Base-by-base conservation (phyloP, 306 rosid genomes). In the Cercis canadensis region DNA sequence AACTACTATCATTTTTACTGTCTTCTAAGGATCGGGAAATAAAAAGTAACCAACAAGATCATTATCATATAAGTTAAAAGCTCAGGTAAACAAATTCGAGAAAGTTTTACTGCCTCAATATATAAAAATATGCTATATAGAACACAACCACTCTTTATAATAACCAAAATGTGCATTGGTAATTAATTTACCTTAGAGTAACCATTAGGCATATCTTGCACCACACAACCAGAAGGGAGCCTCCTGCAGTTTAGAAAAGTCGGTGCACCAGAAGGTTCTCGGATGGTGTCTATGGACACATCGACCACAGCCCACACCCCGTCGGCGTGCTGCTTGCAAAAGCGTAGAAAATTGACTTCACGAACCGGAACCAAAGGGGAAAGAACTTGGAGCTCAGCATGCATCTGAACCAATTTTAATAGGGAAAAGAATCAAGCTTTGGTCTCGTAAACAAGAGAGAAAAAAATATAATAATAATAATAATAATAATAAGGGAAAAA, bases 151-250 rank as follows among this genome's bases (percentile, higher is more conserved):
- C 33, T 16, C n/a, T 19, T 24, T 3, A 24, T 24, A 49, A 39
- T 17, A 73, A 54, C 72, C 24, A 74, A 54, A 47, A 57, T 17
- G 11, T 5, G 36, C 32, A 55, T 17, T 39, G 15, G 12, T 0
- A 39, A 65, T 6, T 32, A 39, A 33, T 1, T 75, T 85, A 94
- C 99, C 97, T 91, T 95, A 51, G 99, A 95, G 78, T 87, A 95
- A 36, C 99, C 99, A 74, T 92, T 95, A 8, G 96, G 97, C 99
- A 91, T 91, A 68, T 95, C 99, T 79, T 95, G 97, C n/a, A 95
- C 96, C 24, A 95, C 87, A 65, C 97, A 95, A 4, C 99, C 99
- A 73, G 99, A 95, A 71, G 99, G 99, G 62, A 89, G 97, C 82
- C 92, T 87, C 75, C 99, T 77, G 33, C 89, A 85, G 84, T 83